Evolutionary conservation across 2,329 filamentous ascomycete genomes (phyloP), one percentile per base, ranked within the genome.

Genomic region (Alternaria tenuissima): DNA sequence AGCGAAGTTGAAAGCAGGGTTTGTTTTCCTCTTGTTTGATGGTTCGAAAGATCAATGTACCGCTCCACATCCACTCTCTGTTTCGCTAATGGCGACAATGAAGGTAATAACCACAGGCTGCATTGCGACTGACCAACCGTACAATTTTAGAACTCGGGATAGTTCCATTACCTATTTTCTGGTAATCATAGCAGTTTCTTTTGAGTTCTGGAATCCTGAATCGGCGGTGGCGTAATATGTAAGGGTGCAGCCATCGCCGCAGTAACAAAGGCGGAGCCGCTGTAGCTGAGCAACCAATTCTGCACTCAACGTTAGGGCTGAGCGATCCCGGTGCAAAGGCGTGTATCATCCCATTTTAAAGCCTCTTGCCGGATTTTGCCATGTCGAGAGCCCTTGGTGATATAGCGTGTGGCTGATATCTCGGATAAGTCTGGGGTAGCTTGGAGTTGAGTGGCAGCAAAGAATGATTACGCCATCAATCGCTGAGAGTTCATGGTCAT

Each of bases 231-330:
- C 12, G 16, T 38, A 20, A 16, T 41, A 9, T 41, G 36, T 30
- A 52, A 52, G 34, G 34, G 49, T 52, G 46, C 8, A 49, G 32
- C 46, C 20, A 49, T 49, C 30, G 34, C 49, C 49, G 49, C 34
- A 52, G 36, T 34, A 52, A 52, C 49, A 52, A 52, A 39, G 49
- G 36, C 49, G 16, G 41, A 52, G 49, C 22, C 8, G 30, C 20
- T 16, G 22, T 22, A 52, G 49, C 34, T 22, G 46, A 12, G 30
- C 20, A 49, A 18, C 32, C 14, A 20, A 22, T 36, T 26, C 30
- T 36, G 14, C n/a, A 22, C 32, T 32, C 30, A 49, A 38, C 1
- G 5, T 26, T 41, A 52, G n/a, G 16, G 7, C n/a, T 41, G 49
- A 41, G 16, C 22, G 7, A 26, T 16, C n/a, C 8, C 11, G 12